Base-by-base conservation (phyloP, 306 rosid genomes). In the Fragaria ananassa region DNA sequence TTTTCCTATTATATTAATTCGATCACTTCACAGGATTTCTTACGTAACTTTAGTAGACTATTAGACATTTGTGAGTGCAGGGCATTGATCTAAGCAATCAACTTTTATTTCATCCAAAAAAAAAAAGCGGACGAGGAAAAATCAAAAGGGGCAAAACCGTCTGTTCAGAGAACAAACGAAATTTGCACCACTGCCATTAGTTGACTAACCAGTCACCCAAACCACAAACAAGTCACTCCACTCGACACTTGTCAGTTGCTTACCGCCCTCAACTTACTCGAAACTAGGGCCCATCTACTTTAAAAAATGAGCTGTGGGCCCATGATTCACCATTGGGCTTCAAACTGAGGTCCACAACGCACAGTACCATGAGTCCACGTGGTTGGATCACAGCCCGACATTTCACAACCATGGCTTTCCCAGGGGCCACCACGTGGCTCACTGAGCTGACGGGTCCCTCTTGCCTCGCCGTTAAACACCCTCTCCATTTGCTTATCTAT, bases 391-490 rank as follows among this genome's bases (percentile, higher is more conserved):
- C 34, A 67, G 65, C 10, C 3, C 34, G 65, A 80, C 49, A 62
- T 72, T 74, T 34, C 19, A 3, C 66, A 76, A 68, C 27, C 76
- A 61, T 88, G 87, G 89, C 83, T 73, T 14, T 10, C 61, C 6
- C 3, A 2, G 42, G 70, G 41, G 74, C 63, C 76, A 65, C 87
- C 96, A 86, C 87, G 88, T 83, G 89, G 82, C 67, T 5, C 8
- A 0, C 1, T 1, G 2, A 0, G 60, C 45, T 14, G 75, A 51
- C 49, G 84, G n/a, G 39, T 21, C n/a, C 66, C 66, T 9, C 77
- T 10, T 13, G 39, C 10, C 11, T 17, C 27, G 12, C 60, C 60
- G 23, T 18, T 19, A 53, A 57, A 57, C 29, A 3, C 15, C 12
- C 31, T 34, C 19, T 10, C 47, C 5, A 3, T 53, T 19, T 53